Percentiles rank a stretch among this genome's conserved stretches.
Evolutionary conservation across 1,139 yeast species (phyloP).

Genomic region (Sugiyamaella sp.): DNA sequence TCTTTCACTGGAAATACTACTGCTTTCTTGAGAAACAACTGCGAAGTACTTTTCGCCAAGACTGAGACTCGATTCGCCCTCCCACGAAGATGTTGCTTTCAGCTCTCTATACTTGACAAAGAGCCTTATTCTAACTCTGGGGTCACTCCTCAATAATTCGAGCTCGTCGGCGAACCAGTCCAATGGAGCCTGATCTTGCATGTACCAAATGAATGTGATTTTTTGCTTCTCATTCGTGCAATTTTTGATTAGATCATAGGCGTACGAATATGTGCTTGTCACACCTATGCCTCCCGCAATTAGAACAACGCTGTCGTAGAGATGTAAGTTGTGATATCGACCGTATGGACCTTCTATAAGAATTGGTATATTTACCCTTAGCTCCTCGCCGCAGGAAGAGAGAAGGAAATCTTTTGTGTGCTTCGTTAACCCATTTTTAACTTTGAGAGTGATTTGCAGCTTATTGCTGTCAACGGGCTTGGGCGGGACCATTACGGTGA

Average conservation of each 20-base stretch:
- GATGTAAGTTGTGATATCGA: conserved; percentile 50
- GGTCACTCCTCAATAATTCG: conserved; percentile 15
- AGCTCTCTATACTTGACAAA: conserved; percentile 16
- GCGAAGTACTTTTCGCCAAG: conserved; percentile 1
- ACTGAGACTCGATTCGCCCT: not conserved
- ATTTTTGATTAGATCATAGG: conserved; percentile 40
- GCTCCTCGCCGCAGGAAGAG: conserved; percentile 2
- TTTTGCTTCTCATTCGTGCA: conserved; percentile 31
- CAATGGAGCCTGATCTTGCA: conserved; percentile 23
- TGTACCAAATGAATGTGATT: conserved; percentile 29
- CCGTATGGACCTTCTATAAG: conserved; percentile 66
- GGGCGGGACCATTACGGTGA: conserved; percentile 51
- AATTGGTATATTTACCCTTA: conserved; percentile 28
- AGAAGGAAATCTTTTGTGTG: conserved; percentile 31
- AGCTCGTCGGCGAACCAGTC: conserved; percentile 30
- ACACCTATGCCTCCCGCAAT: conserved; percentile 72
- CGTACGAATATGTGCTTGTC: conserved; percentile 44
- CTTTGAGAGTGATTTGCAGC: conserved; percentile 42
- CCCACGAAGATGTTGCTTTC: not conserved
- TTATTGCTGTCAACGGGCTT: conserved; percentile 25
- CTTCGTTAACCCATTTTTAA: conserved; percentile 33
- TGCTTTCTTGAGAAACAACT: not conserved
- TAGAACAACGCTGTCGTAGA: conserved; percentile 54
- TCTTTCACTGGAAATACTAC: not conserved
- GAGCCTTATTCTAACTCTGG: conserved; percentile 17